Conservation (phyloP, 495 filamentous ascomycete species). For the Usnea hakonensis region DNA sequence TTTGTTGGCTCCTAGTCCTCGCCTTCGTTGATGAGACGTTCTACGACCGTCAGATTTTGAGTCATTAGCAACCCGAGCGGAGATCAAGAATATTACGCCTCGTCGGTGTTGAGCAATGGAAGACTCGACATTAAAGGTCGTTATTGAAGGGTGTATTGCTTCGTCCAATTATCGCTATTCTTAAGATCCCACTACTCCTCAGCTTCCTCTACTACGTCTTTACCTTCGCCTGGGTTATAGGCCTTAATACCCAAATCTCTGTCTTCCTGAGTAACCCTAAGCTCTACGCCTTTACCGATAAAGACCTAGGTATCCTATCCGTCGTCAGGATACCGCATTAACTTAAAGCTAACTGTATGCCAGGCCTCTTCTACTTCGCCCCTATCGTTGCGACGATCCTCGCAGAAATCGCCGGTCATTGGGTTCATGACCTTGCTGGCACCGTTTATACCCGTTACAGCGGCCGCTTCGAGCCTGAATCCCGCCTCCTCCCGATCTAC, state of each 20-base stretch:
- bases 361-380: conserved; percentile 53
- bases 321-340: no score
- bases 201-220: conserved; percentile 47
- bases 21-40: conserved; percentile 53
- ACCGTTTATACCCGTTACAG: conserved; percentile 41
- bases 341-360: background rate
- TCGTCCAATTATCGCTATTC: conserved; percentile 37
- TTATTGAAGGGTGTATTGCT: conserved; percentile 38
- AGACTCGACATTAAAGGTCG: conserved; percentile 33
- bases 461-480: conserved; percentile 52
- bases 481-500: conserved; percentile 45
- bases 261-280: conserved; percentile 48
- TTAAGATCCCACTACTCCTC: conserved; percentile 45
- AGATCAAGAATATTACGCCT: conserved; percentile 34
- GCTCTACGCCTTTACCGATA: conserved; percentile 45
- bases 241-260: conserved; percentile 53
- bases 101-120: conserved; percentile 42
- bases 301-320: conserved; percentile 37
- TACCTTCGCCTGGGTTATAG: conserved; percentile 55
- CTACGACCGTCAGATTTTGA: conserved; percentile 47
- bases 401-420: conserved; percentile 50
- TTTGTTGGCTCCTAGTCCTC: conserved; percentile 41
- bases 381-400: conserved; percentile 48
- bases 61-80: conserved; percentile 35
- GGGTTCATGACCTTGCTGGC: conserved; percentile 48